Evolutionary conservation across 202 grass and related monocot species (phyloP).

Genomic region (Schoenoplectus tabernaemontani): DNA sequence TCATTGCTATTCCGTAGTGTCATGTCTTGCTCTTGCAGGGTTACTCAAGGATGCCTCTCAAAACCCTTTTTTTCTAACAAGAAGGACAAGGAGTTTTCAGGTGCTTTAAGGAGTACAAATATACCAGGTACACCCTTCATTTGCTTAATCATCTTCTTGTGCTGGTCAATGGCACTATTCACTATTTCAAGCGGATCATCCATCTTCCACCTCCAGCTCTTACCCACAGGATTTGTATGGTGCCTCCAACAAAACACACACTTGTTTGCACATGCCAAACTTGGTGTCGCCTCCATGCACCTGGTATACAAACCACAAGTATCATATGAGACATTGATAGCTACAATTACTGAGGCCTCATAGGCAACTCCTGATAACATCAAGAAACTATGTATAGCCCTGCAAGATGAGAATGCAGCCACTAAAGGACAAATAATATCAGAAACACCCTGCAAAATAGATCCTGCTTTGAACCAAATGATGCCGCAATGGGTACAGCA

Average conservation of each 20-base stretch:
- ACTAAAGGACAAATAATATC: neutral
- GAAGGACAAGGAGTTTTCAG: neutral
- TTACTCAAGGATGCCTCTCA: neutral
- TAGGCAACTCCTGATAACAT: neutral
- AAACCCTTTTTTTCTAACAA: neutral
- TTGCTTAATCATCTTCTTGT: conserved; percentile 97
- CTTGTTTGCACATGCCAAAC: conserved; percentile 99
- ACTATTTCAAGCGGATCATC: conserved; percentile 85
- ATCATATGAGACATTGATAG: neutral
- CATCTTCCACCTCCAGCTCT: conserved; percentile 99
- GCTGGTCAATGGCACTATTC: conserved; percentile 68
- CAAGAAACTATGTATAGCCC: neutral
- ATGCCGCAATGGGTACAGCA: neutral
- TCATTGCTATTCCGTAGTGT: neutral
- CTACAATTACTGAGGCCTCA: conserved; percentile 4
- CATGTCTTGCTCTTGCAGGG: neutral
- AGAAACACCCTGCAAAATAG: neutral
- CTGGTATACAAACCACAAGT: conserved; percentile 44
- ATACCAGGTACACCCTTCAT: conserved; percentile 99
- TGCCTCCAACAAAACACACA: conserved; percentile 99
- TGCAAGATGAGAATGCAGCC: neutral
- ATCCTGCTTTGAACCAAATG: neutral
- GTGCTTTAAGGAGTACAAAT: neutral
- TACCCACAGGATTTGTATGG: conserved; percentile 97
- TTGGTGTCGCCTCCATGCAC: conserved; percentile 98